These are phyloP conservation scores for Lanmaoa rubissima DNA, from an alignment of 768 basidiomycete species.

Conservation along the genomic window DNA sequence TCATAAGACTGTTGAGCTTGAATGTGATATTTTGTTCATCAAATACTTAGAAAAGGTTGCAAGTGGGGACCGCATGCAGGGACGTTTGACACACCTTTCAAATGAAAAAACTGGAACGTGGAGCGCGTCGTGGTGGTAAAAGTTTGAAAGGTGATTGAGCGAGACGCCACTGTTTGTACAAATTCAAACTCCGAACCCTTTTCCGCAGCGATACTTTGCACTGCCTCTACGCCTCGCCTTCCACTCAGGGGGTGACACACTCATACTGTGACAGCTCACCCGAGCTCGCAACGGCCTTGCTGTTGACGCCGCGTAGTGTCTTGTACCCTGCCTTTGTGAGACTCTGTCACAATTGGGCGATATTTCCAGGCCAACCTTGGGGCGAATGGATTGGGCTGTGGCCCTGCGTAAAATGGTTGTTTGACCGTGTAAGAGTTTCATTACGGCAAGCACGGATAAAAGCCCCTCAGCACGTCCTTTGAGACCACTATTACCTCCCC, in stretches of 20 bases:
- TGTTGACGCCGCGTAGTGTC: too few relatives aligned
- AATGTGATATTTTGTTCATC: conserved; percentile 44
- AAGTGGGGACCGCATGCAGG: not conserved
- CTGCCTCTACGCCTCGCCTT: too few relatives aligned
- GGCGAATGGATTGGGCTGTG: not conserved
- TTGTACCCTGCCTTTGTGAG: too few relatives aligned
- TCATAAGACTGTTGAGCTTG: conserved; percentile 52
- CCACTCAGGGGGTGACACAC: too few relatives aligned
- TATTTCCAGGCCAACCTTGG: too few relatives aligned
- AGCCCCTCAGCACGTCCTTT: not conserved
- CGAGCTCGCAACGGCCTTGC: too few relatives aligned
- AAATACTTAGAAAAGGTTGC: conserved; percentile 7
- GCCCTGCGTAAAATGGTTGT: too few relatives aligned
- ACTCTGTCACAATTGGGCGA: too few relatives aligned
- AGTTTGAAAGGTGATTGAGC: too few relatives aligned
- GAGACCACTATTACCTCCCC: not conserved
- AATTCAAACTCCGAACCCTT: conserved; percentile 3
- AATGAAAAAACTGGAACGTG: not conserved
- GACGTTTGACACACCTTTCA: not conserved
- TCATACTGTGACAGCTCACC: too few relatives aligned
- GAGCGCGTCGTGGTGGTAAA: not conserved
- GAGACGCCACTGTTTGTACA: too few relatives aligned
- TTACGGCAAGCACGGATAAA: not conserved
- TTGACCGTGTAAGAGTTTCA: too few relatives aligned
- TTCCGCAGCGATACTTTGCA: not conserved